Percentiles rank a stretch among this genome's conserved stretches.
phyloP scores from a whole-genome alignment of 192 early-diverging fungal species.

The Rhizophlyctis rosea region DNA sequence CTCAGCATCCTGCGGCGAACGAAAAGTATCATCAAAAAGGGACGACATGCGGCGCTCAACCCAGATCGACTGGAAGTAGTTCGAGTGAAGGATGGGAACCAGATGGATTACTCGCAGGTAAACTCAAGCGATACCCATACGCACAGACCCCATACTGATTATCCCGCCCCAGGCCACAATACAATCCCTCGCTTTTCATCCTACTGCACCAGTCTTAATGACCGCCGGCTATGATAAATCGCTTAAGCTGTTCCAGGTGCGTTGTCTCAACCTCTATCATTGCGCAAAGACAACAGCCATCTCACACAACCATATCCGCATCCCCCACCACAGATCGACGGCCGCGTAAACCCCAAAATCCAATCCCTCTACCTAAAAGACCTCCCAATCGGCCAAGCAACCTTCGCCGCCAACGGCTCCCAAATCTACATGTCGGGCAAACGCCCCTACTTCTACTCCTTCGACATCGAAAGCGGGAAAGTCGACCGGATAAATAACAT shows the following conservation, averaged over 20 bases:
- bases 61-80: constrained; percentile 59
- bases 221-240: constrained; percentile 89
- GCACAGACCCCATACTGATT: neutral
- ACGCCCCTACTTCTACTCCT: constrained; percentile 77
- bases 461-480: constrained; percentile 73
- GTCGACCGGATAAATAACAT: constrained; percentile 72
- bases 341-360: constrained; percentile 88
- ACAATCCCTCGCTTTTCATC: constrained; percentile 79
- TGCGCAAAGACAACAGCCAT: no score
- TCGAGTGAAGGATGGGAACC: constrained; percentile 76
- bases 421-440: constrained; percentile 76
- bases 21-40: constrained; percentile 28
- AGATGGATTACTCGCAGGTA: constrained; percentile 62
- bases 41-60: constrained; percentile 33
- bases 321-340: constrained; percentile 66
- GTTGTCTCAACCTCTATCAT: neutral
- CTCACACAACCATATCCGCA: no score
- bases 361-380: constrained; percentile 88
- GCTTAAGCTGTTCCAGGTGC: constrained; percentile 75
- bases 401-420: constrained; percentile 72
- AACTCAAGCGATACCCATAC: constrained; percentile 11
- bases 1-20: constrained; percentile 30
- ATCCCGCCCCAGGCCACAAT: constrained; percentile 54
- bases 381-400: constrained; percentile 73
- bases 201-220: constrained; percentile 79